Percentiles rank a stretch among this genome's conserved stretches.
Conservation (phyloP, 148 eudicot genomes). For the Heliosperma pusillum region DNA sequence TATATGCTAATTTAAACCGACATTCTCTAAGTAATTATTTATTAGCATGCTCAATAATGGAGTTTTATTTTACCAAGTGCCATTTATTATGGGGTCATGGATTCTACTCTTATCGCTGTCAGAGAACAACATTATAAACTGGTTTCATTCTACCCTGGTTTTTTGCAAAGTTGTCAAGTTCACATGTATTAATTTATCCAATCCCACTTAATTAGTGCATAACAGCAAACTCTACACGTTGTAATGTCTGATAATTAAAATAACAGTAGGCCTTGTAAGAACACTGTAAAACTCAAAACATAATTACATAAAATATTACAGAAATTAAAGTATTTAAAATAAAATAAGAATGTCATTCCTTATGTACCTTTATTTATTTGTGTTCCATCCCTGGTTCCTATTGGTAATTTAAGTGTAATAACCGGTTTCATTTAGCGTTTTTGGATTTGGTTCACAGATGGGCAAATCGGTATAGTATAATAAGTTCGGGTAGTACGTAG, state of each 20-base stretch:
- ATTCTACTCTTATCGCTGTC: slow-evolving; percentile 14
- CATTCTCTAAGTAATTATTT: neutral
- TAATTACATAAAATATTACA: no score
- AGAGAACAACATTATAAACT: neutral
- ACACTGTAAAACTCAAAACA: neutral
- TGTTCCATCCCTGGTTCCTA: no score
- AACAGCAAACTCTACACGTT: neutral
- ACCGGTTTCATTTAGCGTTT: no score
- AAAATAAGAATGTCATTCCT: no score
- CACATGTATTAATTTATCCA: neutral
- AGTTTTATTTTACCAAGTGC: neutral
- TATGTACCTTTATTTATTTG: no score
- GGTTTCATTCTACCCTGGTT: neutral
- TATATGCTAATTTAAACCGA: slow-evolving; percentile 13
- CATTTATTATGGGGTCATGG: neutral
- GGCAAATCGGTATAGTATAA: no score
- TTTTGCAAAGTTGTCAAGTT: slow-evolving; percentile 2
- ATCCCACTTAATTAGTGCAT: neutral
- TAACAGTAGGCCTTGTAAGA: neutral
- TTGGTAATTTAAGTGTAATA: no score
- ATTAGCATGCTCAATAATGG: slow-evolving; percentile 9
- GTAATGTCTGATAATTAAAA: neutral
- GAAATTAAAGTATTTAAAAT: no score
- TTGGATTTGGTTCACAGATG: no score
- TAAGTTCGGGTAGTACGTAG: no score